Evolutionary conservation across 441 rosid genomes (phyloP).

Genomic region (Corymbia calophylla): DNA sequence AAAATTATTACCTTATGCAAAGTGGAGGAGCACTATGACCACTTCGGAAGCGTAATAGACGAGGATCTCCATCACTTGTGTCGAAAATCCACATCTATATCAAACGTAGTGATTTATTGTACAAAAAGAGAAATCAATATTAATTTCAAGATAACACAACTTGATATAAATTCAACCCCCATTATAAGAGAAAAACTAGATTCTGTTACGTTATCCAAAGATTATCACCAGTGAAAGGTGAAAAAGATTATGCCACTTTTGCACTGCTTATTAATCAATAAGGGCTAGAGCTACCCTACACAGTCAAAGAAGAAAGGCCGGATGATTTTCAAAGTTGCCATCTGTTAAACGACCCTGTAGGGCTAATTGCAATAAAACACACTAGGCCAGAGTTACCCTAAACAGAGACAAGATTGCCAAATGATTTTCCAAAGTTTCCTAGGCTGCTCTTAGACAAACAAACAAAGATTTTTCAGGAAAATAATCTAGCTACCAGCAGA

Average conservation of each 20-base stretch:
- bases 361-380: not conserved
- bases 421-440: not conserved
- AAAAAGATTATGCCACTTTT: not conserved
- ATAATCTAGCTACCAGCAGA: not conserved
- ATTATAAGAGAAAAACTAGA: not conserved
- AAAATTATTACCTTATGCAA: slow-evolving; percentile 63
- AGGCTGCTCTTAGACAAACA: not conserved
- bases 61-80: slow-evolving; percentile 94
- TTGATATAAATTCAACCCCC: not conserved
- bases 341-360: not conserved
- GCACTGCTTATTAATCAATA: not conserved
- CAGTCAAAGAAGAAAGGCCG: not conserved
- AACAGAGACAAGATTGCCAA: not conserved
- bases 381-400: not conserved
- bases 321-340: not conserved
- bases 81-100: slow-evolving; percentile 95
- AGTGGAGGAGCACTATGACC: slow-evolving; percentile 99
- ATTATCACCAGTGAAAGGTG: not conserved
- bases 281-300: not conserved
- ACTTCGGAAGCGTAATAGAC: slow-evolving; percentile 87
- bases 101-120: not conserved
- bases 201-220: not conserved
- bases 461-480: not conserved
- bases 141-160: not conserved
- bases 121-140: not conserved